Evolutionary conservation across 2,329 filamentous ascomycete species (phyloP), one percentile per base, ranked within the genome.

Genomic region (Tolypocladium ovalisporum): DNA sequence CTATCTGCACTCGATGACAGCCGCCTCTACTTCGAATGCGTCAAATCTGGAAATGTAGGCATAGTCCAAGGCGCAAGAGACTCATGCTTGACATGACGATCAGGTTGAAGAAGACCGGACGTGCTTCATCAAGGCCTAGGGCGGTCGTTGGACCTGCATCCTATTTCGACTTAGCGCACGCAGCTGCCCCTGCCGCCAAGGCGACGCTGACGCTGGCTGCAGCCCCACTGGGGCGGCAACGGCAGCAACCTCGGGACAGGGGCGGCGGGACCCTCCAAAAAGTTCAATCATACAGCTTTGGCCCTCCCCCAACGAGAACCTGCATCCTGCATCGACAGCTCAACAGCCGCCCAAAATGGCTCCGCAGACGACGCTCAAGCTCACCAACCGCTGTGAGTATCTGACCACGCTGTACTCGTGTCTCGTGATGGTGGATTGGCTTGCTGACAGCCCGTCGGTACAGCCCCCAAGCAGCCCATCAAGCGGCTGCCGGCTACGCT

Each of bases 401-500:
- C 39, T 36, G 37, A n/a, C 47, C 5, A 32, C 27, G 17, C 17
- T 6, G 4, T 17, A 7, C 44, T 3, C 24, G 9, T 19, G 27
- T 17, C 27, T 32, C 44, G 1, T 1, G 24, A 32, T 15, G 32
- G 19, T 32, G 10, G 7, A 39, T 40, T 35, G 35, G 27, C 40
- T 9, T 15, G 19, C 22, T 55, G 27, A 36, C 37, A 24, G n/a
- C n/a, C 7, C 36, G 29, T 5, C 17, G 35, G 55, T 59, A 42
- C 58, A 76, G 76, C 74, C 60, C 75, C 77, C 54, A 78, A 75
- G 66, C 72, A 79, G 62, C 76, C 77, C 59, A 72, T 84, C 68
- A 79, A 76, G 71, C 76, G 75, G 59, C 77, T 84, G n/a, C 81
- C 81, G 19, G 60, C 71, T 22, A 71, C 76, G 24, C 63, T 84